A percentile compares a stretch with the other conserved stretches of the same genome.
Evolutionary conservation across 495 filamentous ascomycete genomes (phyloP).

Genomic region (Aspergillus bertholletiae): DNA sequence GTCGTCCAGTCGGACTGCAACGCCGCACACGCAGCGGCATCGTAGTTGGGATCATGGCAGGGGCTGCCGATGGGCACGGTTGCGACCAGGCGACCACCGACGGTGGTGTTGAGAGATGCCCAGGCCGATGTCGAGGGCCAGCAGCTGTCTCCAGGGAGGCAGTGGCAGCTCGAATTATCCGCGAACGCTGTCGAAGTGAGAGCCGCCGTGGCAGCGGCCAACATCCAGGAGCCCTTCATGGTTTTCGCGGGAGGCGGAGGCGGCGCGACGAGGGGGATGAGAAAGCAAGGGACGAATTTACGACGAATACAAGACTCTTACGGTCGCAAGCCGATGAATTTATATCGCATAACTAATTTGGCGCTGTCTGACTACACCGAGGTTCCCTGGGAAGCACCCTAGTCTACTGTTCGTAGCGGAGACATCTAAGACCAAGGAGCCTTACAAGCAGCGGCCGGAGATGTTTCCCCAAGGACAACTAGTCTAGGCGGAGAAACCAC

Average conservation of each 20-base stretch:
- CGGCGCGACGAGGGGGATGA: not conserved
- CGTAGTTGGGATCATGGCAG: conserved; percentile 46
- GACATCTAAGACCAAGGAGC: not conserved
- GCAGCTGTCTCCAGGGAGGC: conserved; percentile 38
- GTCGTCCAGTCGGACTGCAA: conserved; percentile 26
- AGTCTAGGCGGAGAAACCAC: not conserved
- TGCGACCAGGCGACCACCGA: conserved; percentile 41
- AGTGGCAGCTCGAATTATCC: conserved; percentile 22
- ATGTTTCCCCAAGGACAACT: conserved; percentile 15
- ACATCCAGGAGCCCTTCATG: conserved; percentile 27
- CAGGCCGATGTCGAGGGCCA: conserved; percentile 44
- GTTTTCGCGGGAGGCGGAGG: conserved; percentile 11
- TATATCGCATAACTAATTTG: too few relatives aligned
- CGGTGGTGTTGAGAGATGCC: conserved; percentile 40
- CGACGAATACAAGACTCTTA: not conserved
- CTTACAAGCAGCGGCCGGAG: not conserved
- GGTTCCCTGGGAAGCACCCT: not conserved
- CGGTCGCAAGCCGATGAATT: not conserved
- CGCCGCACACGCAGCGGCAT: conserved; percentile 25
- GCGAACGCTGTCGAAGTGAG: conserved; percentile 16
- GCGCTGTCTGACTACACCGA: not conserved
- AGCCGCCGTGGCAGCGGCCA: conserved; percentile 17
- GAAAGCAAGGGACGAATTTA: not conserved
- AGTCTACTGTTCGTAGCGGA: not conserved
- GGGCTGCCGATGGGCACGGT: conserved; percentile 41